Evolutionary conservation across 352 stramenopile species (phyloP), one percentile per base, ranked within the genome.

Genomic region (Pythium pyrilobum): DNA sequence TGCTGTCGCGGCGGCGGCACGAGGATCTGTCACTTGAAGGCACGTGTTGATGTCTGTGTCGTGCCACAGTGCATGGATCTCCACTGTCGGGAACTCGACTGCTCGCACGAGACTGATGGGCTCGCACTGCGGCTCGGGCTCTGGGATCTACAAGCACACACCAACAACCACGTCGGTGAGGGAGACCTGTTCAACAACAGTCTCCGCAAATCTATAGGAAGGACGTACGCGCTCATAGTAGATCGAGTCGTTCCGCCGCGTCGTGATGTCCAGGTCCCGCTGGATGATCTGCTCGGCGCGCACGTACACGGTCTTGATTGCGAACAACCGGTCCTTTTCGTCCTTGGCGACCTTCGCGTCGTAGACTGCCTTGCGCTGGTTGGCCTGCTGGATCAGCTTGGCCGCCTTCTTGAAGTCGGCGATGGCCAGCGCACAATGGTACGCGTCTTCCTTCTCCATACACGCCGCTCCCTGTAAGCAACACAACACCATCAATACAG

Each of bases 181-280:
- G n/a, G 23, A 33, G 40, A n/a, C 21, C 0, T 33, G 12, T 12
- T 12, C 13, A 33, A 24, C 12, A 15, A 5, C 5, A 12, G 20
- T n/a, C 25, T 11, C 13, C 13, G 25, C 11, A 40, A 21, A 20
- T 5, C 18, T 8, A 40, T 8, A 40, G 34, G 18, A 20, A 40
- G 21, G 5, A 50, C 64, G 33, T 64, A 85, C 77, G 59, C 67
- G 67, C 53, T 87, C 72, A 50, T 85, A 86, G 47, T 87, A 89
- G 9, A 87, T 74, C 46, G 64, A 80, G 43, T 86, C 72, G 52
- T 89, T 89, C 41, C 78, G 74, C 33, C 79, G 69, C 1, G 78
- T 78, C 39, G 81, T 71, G 43, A 89, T 83, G 50, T 89, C 74
- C 21, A 89, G 32, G 37, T 87, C 76, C 39, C 78, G 72, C 52